A percentile compares a stretch with the other conserved stretches of the same genome.
Conservation (phyloP, 2,329 filamentous ascomycete species). For the Bretziella fagacearum region DNA sequence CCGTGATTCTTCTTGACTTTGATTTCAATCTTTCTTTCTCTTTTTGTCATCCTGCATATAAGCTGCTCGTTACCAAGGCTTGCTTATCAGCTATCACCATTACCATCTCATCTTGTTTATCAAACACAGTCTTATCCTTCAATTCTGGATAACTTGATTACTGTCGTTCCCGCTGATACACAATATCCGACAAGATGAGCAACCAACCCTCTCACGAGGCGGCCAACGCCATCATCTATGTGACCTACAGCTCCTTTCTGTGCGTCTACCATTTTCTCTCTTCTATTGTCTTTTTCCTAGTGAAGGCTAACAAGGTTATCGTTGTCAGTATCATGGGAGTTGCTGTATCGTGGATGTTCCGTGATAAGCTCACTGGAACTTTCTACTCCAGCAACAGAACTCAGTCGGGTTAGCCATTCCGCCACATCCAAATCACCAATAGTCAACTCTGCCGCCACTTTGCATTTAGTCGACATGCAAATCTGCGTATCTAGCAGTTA, state of each 20-base stretch:
- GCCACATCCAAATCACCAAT: conserved; percentile 7
- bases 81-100: neutral
- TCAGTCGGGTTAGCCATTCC: conserved; percentile 53
- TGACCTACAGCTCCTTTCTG: conserved; percentile 65
- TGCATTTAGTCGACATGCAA: neutral
- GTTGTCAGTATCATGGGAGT: conserved; percentile 43
- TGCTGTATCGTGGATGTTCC: conserved; percentile 38
- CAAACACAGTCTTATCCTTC: conserved; percentile 5
- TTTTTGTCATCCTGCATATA: neutral
- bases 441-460: conserved; percentile 15
- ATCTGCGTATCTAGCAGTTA: no score
- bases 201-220: conserved; percentile 49
- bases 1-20: neutral
- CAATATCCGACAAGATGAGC: conserved; percentile 27
- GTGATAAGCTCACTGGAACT: conserved; percentile 48
- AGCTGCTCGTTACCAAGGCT: neutral
- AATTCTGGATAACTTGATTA: no score
- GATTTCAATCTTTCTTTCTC: conserved; percentile 1
- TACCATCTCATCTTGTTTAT: neutral
- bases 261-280: conserved; percentile 23
- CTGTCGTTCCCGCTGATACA: no score
- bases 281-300: neutral
- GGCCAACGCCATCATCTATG: conserved; percentile 70
- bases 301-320: neutral
- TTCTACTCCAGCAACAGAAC: conserved; percentile 64